phyloP scores from a whole-genome alignment of 257 asterid species.

The Mentha longifolia region DNA sequence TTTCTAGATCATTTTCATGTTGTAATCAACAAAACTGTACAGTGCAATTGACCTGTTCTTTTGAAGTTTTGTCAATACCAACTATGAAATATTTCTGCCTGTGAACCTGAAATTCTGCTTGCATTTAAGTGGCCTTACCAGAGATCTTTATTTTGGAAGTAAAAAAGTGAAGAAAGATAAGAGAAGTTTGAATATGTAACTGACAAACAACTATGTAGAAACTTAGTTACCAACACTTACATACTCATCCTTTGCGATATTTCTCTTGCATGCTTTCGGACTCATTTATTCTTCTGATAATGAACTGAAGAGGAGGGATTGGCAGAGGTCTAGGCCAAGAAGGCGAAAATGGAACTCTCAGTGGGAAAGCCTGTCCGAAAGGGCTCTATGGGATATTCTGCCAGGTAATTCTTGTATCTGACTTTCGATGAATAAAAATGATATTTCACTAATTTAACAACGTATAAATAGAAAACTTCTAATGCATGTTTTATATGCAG shows the following conservation, averaged over 20 bases:
- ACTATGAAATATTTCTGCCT: background rate
- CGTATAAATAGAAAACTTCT: conserved; percentile 18
- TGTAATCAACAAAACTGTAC: background rate
- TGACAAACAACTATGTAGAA: conserved; percentile 5
- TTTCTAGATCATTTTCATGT: conserved; percentile 8
- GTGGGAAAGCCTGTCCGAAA: conserved; percentile 82
- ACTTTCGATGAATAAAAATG: conserved; percentile 3
- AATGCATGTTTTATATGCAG: conserved; percentile 48
- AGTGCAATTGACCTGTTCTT: background rate
- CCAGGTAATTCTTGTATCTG: conserved; percentile 54
- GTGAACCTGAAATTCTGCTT: background rate
- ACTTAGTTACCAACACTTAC: background rate
- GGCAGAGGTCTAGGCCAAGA: conserved; percentile 72
- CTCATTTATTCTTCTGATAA: conserved; percentile 32
- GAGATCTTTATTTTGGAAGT: conserved; percentile 6
- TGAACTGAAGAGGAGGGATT: conserved; percentile 72
- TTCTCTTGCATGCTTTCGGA: background rate
- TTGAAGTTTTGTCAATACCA: conserved; percentile 12
- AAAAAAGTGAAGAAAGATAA: background rate
- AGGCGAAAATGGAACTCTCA: conserved; percentile 81
- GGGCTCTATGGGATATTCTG: conserved; percentile 91
- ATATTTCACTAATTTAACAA: background rate
- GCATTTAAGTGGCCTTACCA: conserved; percentile 2
- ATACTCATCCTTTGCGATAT: conserved; percentile 1
- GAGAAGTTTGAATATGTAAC: background rate